Conservation (phyloP, 257 asterid genomes). For the Nyctanthes arbortristis region DNA sequence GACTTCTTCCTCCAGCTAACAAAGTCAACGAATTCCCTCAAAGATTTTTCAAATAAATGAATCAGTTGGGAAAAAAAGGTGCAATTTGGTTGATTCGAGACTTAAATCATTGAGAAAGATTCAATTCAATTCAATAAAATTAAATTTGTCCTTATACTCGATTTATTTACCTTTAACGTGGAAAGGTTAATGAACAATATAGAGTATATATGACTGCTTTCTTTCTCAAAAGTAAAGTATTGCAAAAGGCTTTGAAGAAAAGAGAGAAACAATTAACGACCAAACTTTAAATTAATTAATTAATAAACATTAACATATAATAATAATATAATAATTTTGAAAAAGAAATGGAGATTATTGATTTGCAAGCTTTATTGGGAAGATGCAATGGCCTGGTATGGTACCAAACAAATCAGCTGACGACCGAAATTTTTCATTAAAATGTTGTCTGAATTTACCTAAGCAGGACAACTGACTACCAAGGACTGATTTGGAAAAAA, state of each 20-base stretch:
- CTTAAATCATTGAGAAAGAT: slow-evolving; percentile 1
- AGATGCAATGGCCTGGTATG: not conserved
- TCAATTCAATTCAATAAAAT: slow-evolving; percentile 29
- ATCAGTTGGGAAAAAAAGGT: no score
- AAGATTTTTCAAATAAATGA: no score
- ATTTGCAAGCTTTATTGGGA: slow-evolving; percentile 2
- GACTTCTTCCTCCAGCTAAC: no score
- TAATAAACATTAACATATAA: not conserved
- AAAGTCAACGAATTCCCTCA: no score
- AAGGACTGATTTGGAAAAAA: slow-evolving; percentile 27
- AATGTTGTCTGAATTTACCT: slow-evolving; percentile 30
- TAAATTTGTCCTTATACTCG: slow-evolving; percentile 22
- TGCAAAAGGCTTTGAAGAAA: slow-evolving; percentile 26
- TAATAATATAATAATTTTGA: not conserved
- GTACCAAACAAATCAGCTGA: not conserved
- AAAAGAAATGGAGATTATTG: not conserved
- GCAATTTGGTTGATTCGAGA: no score
- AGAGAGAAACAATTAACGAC: slow-evolving; percentile 18
- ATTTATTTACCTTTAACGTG: slow-evolving; percentile 30
- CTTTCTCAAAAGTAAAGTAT: slow-evolving; percentile 26
- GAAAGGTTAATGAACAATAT: slow-evolving; percentile 22
- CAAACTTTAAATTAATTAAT: slow-evolving; percentile 12
- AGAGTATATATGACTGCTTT: slow-evolving; percentile 27
- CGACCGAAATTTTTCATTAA: slow-evolving; percentile 25
- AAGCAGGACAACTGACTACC: slow-evolving; percentile 25